Evolutionary conservation across 306 rosid species (phyloP).

Genomic region (Medicago ruthenica): DNA sequence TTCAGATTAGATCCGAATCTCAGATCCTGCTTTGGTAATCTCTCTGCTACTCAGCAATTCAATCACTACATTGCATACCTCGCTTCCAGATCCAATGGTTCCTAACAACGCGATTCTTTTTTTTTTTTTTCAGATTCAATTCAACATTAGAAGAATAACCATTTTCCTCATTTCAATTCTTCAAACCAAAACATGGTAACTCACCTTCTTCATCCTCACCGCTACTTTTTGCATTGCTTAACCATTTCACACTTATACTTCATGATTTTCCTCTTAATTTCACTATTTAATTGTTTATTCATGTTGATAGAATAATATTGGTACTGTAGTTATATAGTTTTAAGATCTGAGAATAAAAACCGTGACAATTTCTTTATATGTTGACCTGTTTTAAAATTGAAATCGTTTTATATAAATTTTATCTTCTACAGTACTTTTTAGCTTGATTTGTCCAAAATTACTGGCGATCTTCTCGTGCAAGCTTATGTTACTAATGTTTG

Average conservation of each 20-base stretch:
- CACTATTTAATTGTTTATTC: background rate
- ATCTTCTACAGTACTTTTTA: background rate
- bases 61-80: slow-evolving; percentile 1
- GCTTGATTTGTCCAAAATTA: background rate
- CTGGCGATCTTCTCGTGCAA: background rate
- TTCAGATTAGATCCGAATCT: background rate
- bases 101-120: background rate
- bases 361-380: background rate
- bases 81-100: background rate
- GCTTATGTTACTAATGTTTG: background rate
- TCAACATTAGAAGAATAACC: background rate
- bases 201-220: background rate
- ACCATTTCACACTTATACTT: background rate
- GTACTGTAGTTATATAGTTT: background rate
- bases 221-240: background rate
- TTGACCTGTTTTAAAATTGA: background rate
- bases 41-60: no score
- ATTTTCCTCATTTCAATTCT: slow-evolving; percentile 2
- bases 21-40: no score
- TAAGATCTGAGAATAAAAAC: background rate
- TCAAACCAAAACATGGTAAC: background rate
- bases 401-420: background rate
- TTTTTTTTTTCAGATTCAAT: slow-evolving; percentile 8
- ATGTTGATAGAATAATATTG: background rate
- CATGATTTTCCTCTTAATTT: background rate